Percentiles rank a stretch among this genome's conserved stretches.
phyloP scores from a whole-genome alignment of 495 filamentous ascomycete species.

The Talaromyces thailandensis region DNA sequence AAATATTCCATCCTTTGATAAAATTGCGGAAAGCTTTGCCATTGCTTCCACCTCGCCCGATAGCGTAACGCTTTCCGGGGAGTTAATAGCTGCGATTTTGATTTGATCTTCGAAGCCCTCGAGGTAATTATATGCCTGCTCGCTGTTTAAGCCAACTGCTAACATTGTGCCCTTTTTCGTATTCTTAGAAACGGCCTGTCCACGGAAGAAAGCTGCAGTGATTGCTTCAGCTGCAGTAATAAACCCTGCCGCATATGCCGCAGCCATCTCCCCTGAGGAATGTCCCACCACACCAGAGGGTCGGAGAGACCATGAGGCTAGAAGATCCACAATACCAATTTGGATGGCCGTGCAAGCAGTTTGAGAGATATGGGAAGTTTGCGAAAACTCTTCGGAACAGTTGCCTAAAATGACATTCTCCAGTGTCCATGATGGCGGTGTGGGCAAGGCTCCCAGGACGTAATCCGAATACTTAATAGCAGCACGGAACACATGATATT shows the following conservation, averaged over 20 bases:
- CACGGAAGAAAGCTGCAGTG: conserved; percentile 10
- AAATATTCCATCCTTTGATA: conserved; percentile 8
- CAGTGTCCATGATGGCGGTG: conserved; percentile 40
- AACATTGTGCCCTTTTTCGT: conserved; percentile 29
- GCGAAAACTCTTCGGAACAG: conserved; percentile 1
- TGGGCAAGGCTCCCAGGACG: conserved; percentile 22
- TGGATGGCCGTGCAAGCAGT: conserved; percentile 31
- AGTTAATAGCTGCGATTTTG: conserved; percentile 44
- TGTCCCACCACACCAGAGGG: conserved; percentile 10
- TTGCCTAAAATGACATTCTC: conserved; percentile 12
- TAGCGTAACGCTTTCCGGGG: conserved; percentile 39
- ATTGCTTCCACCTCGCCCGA: conserved; percentile 28
- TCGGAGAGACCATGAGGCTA: conserved; percentile 3
- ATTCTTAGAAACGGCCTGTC: not conserved
- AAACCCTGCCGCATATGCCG: conserved; percentile 13
- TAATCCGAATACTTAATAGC: conserved; percentile 33
- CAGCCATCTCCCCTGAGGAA: conserved; percentile 17
- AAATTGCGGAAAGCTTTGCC: conserved; percentile 13
- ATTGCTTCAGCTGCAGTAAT: conserved; percentile 6
- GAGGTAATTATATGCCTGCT: conserved; percentile 17
- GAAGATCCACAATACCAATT: conserved; percentile 17
- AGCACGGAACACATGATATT: conserved; percentile 19
- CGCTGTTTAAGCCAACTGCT: conserved; percentile 23
- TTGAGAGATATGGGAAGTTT: conserved; percentile 12
- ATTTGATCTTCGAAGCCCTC: conserved; percentile 8